These are phyloP conservation scores for Micractinium sp. DNA, from an alignment of 139 green algal species.

Conservation along the genomic window DNA sequence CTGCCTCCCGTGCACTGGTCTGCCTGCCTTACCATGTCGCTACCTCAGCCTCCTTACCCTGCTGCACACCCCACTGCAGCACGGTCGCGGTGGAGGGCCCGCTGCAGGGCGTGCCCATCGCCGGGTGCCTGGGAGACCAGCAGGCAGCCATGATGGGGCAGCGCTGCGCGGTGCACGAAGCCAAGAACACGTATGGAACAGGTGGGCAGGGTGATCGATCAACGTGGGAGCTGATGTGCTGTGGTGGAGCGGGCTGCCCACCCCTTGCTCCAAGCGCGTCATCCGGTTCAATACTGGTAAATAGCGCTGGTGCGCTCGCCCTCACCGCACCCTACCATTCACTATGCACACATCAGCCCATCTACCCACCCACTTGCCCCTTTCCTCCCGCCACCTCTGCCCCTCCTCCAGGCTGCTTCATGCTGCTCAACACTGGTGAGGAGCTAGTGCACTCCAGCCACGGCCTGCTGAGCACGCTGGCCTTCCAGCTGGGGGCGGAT, in stretches of 20 bases:
- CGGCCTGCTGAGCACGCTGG: conserved; percentile 93
- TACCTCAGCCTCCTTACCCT: not conserved
- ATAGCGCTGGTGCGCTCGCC: no score
- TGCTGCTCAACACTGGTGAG: conserved; percentile 94
- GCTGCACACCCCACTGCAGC: not conserved
- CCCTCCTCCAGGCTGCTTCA: conserved; percentile 81
- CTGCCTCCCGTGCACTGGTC: not conserved
- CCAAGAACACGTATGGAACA: conserved; percentile 99
- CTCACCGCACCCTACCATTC: no score
- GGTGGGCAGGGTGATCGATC: conserved; percentile 26
- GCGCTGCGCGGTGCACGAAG: conserved; percentile 78
- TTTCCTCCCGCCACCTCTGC: not conserved
- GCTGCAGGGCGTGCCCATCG: conserved; percentile 82
- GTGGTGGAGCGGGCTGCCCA: not conserved
- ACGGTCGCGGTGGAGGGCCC: not conserved
- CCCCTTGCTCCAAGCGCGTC: no score
- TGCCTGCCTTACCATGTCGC: not conserved
- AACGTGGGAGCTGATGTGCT: not conserved
- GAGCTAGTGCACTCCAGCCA: conserved; percentile 74
- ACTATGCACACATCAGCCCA: no score
- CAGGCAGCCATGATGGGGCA: conserved; percentile 94
- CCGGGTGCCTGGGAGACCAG: conserved; percentile 96
- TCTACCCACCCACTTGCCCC: no score
- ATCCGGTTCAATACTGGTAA: no score
- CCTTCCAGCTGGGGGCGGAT: conserved; percentile 81